Evolutionary conservation across 495 filamentous ascomycete genomes (phyloP).

Genomic region (Chaetomium tenue): DNA sequence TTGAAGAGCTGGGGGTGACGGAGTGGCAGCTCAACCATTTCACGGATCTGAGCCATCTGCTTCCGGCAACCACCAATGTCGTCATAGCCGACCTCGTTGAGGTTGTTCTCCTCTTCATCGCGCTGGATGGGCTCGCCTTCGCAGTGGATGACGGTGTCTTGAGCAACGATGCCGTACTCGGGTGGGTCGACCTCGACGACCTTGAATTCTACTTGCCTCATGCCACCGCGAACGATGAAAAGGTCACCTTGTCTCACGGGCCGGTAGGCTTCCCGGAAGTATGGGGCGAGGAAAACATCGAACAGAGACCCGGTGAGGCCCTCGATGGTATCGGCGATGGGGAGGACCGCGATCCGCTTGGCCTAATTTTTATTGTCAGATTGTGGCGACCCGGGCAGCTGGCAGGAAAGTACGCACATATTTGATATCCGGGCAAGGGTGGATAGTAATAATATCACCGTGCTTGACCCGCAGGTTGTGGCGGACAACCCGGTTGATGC

Average conservation of each 20-base stretch:
- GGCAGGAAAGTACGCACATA: slow-evolving; percentile 64
- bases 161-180: slow-evolving; percentile 96
- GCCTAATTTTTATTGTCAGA: slow-evolving; percentile 55
- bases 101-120: slow-evolving; percentile 97
- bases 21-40: slow-evolving; percentile 94
- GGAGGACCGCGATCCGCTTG: slow-evolving; percentile 97
- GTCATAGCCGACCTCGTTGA: slow-evolving; percentile 98
- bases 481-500: slow-evolving; percentile 95
- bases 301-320: slow-evolving; percentile 95
- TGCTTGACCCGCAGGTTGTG: slow-evolving; percentile 99
- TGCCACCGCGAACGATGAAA: slow-evolving; percentile 94
- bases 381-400: background rate
- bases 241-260: slow-evolving; percentile 94
- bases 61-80: slow-evolving; percentile 99
- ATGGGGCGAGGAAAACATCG: slow-evolving; percentile 98
- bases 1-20: slow-evolving; percentile 99
- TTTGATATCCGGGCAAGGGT: slow-evolving; percentile 99
- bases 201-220: slow-evolving; percentile 99
- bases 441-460: slow-evolving; percentile 93
- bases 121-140: slow-evolving; percentile 98
- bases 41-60: slow-evolving; percentile 99
- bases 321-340: slow-evolving; percentile 97
- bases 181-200: slow-evolving; percentile 98
- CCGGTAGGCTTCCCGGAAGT: slow-evolving; percentile 98
- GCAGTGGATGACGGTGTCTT: slow-evolving; percentile 98